Base-by-base conservation (phyloP, 139 green algal genomes). In the Micractinium conductrix region DNA sequence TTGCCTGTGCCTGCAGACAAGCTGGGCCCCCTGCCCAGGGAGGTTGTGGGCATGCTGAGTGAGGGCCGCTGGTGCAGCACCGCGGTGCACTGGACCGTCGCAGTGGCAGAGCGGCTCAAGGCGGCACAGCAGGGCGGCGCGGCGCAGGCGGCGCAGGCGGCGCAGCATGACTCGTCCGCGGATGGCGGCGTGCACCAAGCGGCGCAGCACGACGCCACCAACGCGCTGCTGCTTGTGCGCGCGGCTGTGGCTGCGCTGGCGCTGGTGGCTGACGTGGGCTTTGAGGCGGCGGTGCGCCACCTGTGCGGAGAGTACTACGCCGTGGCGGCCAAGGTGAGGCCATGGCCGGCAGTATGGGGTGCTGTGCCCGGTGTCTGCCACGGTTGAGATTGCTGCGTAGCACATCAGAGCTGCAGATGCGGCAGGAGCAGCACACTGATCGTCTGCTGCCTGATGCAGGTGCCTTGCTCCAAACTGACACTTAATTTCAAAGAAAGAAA, bases 231-330 rank as follows among this genome's bases (percentile, higher is more conserved):
- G 62, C 63, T 84, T 62, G 78, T 76, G 28, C 42, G 63, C 4
- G 78, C 43, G 16, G 44, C 62, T 8, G 78, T 84, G 62, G 43
- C 60, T 10, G 21, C 78, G 24, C 43, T 84, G 78, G 78, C 78
- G 7, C 78, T 84, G 35, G 78, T 84, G 40, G 37, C 40, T 3
- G 78, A 84, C 7, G 65, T 74, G 14, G 78, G 78, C 0, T 84
- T 74, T 35, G 78, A 84, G 63, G 78, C 62, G 1, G 78, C 78
- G 17, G 43, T 84, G 58, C 78, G 78, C 38, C 58, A 84, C 78
- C 40, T 84, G 14, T 67, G 26, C 58, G 14, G 45, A 16, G 62
- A 84, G 78, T 84, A 75, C 62, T 48, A 33, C 24, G 50, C 7
- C 1, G n/a, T 84, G n/a, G n/a, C n/a, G n/a, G n/a, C n/a, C n/a